These are phyloP conservation scores for Tilletia caries DNA, from an alignment of 1,284 basidiomycete genomes.

Conservation along the genomic window DNA sequence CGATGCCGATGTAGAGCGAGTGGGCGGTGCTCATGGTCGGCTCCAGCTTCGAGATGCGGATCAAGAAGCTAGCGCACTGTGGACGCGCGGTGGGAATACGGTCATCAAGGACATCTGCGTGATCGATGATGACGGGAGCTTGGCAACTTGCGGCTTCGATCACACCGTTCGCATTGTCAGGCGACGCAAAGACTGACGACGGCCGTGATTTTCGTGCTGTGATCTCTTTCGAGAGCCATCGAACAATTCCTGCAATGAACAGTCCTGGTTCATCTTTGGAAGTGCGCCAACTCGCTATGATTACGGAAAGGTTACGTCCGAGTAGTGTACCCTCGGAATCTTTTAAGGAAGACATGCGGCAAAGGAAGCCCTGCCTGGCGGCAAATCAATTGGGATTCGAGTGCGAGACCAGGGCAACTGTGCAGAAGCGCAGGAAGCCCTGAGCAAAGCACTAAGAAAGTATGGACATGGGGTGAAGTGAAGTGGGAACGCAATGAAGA, in stretches of 20 bases:
- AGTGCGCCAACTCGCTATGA: neutral
- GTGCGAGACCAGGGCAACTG: too few relatives aligned
- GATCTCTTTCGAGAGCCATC: neutral
- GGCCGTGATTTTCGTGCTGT: neutral
- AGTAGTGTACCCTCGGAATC: too few relatives aligned
- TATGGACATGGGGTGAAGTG: too few relatives aligned
- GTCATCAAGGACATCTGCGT: conserved; percentile 43
- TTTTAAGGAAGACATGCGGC: neutral
- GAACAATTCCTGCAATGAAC: neutral
- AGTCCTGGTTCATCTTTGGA: neutral
- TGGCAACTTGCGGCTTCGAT: conserved; percentile 47
- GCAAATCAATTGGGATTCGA: too few relatives aligned
- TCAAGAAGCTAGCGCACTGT: conserved; percentile 22
- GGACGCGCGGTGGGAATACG: conserved; percentile 45
- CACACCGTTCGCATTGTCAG: conserved; percentile 30
- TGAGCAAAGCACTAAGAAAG: too few relatives aligned
- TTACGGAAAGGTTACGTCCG: too few relatives aligned
- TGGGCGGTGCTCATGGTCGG: neutral
- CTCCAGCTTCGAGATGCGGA: conserved; percentile 4
- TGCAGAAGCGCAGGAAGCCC: too few relatives aligned
- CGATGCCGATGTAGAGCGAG: neutral
- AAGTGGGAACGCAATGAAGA: too few relatives aligned
- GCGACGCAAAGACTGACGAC: neutral
- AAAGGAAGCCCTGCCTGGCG: neutral
- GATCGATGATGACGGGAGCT: conserved; percentile 22